These are phyloP conservation scores for Kwoniella mangroviensis DNA, from an alignment of 768 basidiomycete genomes.

Conservation along the genomic window DNA sequence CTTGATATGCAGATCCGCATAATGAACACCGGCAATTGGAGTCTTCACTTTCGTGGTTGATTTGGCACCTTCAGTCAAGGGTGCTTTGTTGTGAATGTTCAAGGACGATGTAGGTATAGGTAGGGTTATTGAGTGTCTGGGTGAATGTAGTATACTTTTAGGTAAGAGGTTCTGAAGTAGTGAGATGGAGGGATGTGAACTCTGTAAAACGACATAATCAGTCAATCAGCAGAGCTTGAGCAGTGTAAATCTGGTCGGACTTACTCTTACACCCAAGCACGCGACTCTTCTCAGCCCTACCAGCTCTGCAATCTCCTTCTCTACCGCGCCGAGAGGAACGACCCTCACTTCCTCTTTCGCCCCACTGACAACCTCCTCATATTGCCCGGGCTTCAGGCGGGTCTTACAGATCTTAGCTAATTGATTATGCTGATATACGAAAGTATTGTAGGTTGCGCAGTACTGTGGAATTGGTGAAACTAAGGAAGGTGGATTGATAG, in stretches of 20 bases:
- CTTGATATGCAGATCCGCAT: slow-evolving; percentile 49
- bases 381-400: slow-evolving; percentile 10
- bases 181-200: slow-evolving; percentile 38
- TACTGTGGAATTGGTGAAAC: slow-evolving; percentile 53
- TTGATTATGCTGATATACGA: slow-evolving; percentile 48
- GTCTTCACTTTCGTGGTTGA: not conserved
- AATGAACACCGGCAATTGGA: slow-evolving; percentile 37
- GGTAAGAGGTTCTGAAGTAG: slow-evolving; percentile 36
- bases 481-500: slow-evolving; percentile 48
- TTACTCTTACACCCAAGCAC: slow-evolving; percentile 49
- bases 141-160: slow-evolving; percentile 47
- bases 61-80: not conserved
- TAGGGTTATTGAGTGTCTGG: slow-evolving; percentile 43
- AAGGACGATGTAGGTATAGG: slow-evolving; percentile 41
- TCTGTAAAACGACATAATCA: not conserved
- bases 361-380: slow-evolving; percentile 29
- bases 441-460: slow-evolving; percentile 53
- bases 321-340: slow-evolving; percentile 47
- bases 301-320: slow-evolving; percentile 48
- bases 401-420: slow-evolving; percentile 30
- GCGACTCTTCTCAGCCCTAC: slow-evolving; percentile 52
- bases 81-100: not conserved
- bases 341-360: slow-evolving; percentile 46
- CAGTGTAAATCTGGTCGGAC: slow-evolving; percentile 11
- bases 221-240: not conserved